phyloP scores from a whole-genome alignment of 306 rosid genomes.

The Lotus japonicus region DNA sequence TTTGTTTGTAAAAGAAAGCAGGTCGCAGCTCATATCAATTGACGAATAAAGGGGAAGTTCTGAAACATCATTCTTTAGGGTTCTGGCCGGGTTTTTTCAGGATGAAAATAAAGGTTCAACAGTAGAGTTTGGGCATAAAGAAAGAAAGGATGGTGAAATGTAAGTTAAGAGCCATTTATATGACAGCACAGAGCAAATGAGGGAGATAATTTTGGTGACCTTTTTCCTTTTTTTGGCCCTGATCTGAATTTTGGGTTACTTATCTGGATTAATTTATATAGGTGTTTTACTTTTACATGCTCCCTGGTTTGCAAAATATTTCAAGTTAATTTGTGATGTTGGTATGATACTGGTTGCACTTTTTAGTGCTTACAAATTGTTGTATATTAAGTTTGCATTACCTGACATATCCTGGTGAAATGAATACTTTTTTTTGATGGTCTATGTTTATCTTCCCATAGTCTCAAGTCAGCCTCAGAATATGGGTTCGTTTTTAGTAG shows the following conservation, averaged over 20 bases:
- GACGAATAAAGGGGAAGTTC: constrained; percentile 37
- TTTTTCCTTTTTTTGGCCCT: constrained; percentile 3
- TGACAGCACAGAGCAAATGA: constrained; percentile 23
- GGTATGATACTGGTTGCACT: neutral
- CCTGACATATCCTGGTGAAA: neutral
- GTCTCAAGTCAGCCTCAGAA: too few species aligned
- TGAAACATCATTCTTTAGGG: constrained; percentile 42
- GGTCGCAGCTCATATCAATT: constrained; percentile 28
- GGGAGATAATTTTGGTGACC: constrained; percentile 17
- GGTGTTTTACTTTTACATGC: constrained; percentile 9
- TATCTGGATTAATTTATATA: constrained; percentile 20
- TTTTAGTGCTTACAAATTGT: neutral
- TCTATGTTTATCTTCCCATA: too few species aligned
- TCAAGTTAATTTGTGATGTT: constrained; percentile 2
- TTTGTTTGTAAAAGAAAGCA: constrained; percentile 27
- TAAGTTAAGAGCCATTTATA: constrained; percentile 22
- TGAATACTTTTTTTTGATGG: neutral
- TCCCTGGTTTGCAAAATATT: constrained; percentile 21
- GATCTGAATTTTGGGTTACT: constrained; percentile 19
- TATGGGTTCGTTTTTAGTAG: too few species aligned
- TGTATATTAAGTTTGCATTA: constrained; percentile 8
- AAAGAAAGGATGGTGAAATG: constrained; percentile 37
- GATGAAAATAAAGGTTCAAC: constrained; percentile 26
- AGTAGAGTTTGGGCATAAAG: constrained; percentile 24
- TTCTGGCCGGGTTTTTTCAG: constrained; percentile 24